phyloP scores from a whole-genome alignment of 192 early-diverging fungal genomes.

The Umbelopsis isabellina region DNA sequence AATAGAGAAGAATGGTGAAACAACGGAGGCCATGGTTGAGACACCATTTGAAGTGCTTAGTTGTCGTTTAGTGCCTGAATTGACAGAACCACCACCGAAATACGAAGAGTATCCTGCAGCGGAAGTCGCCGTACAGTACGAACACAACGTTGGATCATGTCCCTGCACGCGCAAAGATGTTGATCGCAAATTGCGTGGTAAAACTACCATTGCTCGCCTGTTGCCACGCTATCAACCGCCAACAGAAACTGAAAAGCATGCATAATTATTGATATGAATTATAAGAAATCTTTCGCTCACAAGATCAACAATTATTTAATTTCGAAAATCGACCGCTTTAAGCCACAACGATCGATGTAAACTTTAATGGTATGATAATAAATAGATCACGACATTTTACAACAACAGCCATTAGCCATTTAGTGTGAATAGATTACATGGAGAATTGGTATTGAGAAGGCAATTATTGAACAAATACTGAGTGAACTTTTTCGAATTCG shows the following conservation, averaged over 20 bases:
- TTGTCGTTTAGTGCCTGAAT: slow-evolving; percentile 30
- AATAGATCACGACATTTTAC: background rate
- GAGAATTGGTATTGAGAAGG: slow-evolving; percentile 8
- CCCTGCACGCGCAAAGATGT: background rate
- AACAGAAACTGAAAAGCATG: background rate
- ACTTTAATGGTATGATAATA: background rate
- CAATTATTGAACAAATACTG: slow-evolving; percentile 30
- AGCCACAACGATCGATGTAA: too few species aligned
- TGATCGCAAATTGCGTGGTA: slow-evolving; percentile 1
- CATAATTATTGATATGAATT: background rate
- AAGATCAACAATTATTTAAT: too few species aligned
- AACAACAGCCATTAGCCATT: background rate
- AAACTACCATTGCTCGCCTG: background rate
- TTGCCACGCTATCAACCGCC: slow-evolving; percentile 8
- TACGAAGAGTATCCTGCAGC: slow-evolving; percentile 1
- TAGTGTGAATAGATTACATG: slow-evolving; percentile 13
- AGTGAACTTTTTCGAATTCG: slow-evolving; percentile 39
- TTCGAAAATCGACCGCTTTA: too few species aligned
- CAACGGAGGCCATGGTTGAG: slow-evolving; percentile 22
- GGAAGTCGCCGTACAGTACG: background rate
- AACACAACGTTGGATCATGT: background rate
- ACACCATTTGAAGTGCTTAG: slow-evolving; percentile 30
- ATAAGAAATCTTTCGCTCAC: too few species aligned
- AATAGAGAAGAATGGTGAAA: slow-evolving; percentile 15
- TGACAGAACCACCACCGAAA: background rate